phyloP scores from a whole-genome alignment of 306 rosid genomes.

The Gleditsia sinensis region DNA sequence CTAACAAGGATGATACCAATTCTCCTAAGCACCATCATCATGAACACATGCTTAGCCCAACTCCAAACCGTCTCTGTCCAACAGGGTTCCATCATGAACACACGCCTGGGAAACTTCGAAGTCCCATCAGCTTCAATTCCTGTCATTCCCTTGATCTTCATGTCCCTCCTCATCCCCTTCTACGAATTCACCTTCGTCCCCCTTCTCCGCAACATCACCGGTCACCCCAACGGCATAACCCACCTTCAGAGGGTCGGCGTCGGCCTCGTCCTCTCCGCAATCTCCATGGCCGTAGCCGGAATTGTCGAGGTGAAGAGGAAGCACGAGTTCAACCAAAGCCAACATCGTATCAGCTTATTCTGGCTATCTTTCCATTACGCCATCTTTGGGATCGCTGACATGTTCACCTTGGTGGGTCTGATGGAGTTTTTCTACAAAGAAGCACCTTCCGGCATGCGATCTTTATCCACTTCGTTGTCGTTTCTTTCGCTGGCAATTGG shows the following conservation, averaged over 20 bases:
- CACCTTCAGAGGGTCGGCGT: constrained; percentile 61
- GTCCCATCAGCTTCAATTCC: constrained; percentile 61
- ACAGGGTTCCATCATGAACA: constrained; percentile 55
- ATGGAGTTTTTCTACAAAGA: constrained; percentile 63
- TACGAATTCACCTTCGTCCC: constrained; percentile 56
- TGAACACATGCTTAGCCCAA: constrained; percentile 66
- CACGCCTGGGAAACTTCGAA: constrained; percentile 21
- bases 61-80: constrained; percentile 57
- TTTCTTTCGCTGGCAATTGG: constrained; percentile 58
- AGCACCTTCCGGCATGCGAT: constrained; percentile 60
- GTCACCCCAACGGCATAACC: constrained; percentile 52
- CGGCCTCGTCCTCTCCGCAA: constrained; percentile 56
- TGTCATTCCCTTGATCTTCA: constrained; percentile 57
- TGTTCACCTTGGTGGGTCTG: constrained; percentile 60
- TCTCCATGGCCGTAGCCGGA: constrained; percentile 60
- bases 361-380: constrained; percentile 67
- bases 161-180: constrained; percentile 54
- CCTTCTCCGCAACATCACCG: constrained; percentile 41
- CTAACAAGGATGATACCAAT: constrained; percentile 68
- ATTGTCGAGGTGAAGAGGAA: constrained; percentile 50
- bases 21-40: constrained; percentile 55
- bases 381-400: constrained; percentile 62
- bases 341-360: constrained; percentile 45
- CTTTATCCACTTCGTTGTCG: constrained; percentile 55
- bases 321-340: constrained; percentile 30